Evolutionary conservation across 208 protist genomes (phyloP), one percentile per base, ranked within the genome.

Genomic region (Trypanosoma mega): DNA sequence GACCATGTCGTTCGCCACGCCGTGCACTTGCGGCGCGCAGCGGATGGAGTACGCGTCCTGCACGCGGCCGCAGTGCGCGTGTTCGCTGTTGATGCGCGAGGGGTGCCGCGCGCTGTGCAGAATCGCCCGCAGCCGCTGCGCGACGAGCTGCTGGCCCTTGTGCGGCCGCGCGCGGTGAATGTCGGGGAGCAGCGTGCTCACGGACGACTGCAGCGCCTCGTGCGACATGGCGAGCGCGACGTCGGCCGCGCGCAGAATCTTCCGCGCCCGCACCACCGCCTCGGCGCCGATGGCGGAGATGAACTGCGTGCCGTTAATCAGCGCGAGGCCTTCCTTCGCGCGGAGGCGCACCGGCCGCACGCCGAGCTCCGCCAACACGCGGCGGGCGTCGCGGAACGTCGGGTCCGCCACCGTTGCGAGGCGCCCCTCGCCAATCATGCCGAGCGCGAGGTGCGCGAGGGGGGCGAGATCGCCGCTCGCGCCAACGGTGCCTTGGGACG

Each of bases 221-320:
- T 96, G 37, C 2, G 87, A 82, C 24, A 97, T 41, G 18, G 88
- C 87, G 14, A 80, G 78, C 18, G 82, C 63, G 27, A 93, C 75
- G 36, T 85, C 72, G 0, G 92, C 82, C 3, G 50, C 43, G 2
- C 63, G 31, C 3, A 50, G 34, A 33, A 78, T 26, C 14, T 34
- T 68, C 14, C 63, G 34, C 14, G 76, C 61, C 5, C 84, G 61
- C 20, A 78, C 49, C 6, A 94, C 26, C 12, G 85, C 85, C 44
- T 94, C 84, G 4, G 71, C 54, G 21, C 64, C 79, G 20, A 90
- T 41, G 27, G 81, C 77, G 12, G 81, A 78, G 24, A 97, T 97
- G 18, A 97, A 78, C 71, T 96, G 89, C 18, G 93, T 97, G 16
- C 93, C 93, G 70, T 97, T 97, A 30, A 97, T 96, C 3, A 97